Evolutionary conservation across 1,284 basidiomycete species (phyloP), one percentile per base, ranked within the genome.

Genomic region (Sanghuangporus sanghuang): DNA sequence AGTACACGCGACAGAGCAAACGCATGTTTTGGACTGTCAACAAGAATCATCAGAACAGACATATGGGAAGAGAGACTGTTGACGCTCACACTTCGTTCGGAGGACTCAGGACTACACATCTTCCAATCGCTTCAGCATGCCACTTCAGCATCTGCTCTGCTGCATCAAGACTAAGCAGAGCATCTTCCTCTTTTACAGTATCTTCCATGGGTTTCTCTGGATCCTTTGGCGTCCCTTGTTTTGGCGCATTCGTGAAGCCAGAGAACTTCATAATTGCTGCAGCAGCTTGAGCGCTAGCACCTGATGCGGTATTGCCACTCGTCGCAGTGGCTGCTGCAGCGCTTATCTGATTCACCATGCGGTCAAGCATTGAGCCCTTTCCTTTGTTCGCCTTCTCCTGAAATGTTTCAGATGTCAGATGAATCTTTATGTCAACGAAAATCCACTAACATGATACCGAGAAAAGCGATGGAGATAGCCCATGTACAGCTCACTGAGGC

Each of bases 111-210:
- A 97, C 95, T 7, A 96, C 91, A 68, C 93, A 95, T 67, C 96
- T 80, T 3, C 96, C 95, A 39, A 96, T 87, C 2, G 94, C 91
- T 73, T 98, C 96, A 1, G 96, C 95, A 75, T 98, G 96, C 94
- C 95, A 97, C 73, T 88, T 93, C 18, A 98, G 77, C 86, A 98
- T 95, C 68, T 84, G 88, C 77, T 96, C 93, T 1, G 93, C 92
- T 27, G 88, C 79, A 44, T 87, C 85, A 3, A 97, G 76, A 54
- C 80, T 86, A 40, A 97, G 76, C 44, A 85, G 70, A 4, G 95
- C 95, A 71, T 98, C 95, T 66, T 91, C 88, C 62, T 94, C 91
- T 57, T 81, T 82, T 1, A 87, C 71, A 35, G 85, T 84, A 59
- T 93, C 90, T 69, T 94, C 92, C 3, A 71, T 75, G 11, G 76